phyloP scores from a whole-genome alignment of 2,329 filamentous ascomycete species.

The Neofusicoccum laricinum region DNA sequence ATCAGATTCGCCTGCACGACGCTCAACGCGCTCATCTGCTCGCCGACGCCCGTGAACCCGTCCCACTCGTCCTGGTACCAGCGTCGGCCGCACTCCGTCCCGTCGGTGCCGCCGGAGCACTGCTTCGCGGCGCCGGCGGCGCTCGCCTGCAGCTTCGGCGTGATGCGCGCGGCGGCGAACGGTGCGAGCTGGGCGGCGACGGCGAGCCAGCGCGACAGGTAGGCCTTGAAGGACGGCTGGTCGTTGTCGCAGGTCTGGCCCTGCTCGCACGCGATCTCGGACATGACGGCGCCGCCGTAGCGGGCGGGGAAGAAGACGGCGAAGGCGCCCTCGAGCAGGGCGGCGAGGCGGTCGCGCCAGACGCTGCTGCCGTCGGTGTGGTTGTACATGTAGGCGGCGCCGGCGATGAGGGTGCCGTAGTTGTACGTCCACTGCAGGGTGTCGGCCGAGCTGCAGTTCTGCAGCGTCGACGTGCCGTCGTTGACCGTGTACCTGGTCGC shows the following conservation, averaged over 20 bases:
- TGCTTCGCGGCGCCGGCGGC: slow-evolving; percentile 54
- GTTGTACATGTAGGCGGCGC: slow-evolving; percentile 39
- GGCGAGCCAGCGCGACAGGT: slow-evolving; percentile 49
- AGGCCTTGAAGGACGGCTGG: slow-evolving; percentile 46
- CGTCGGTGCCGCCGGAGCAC: slow-evolving; percentile 47
- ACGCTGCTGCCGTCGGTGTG: slow-evolving; percentile 34
- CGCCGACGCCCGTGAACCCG: slow-evolving; percentile 50
- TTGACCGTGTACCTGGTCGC: slow-evolving; percentile 25
- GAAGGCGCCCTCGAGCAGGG: slow-evolving; percentile 30
- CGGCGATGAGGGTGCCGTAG: slow-evolving; percentile 35
- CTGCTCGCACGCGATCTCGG: slow-evolving; percentile 42
- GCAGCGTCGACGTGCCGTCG: slow-evolving; percentile 24
- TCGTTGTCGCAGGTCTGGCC: slow-evolving; percentile 42
- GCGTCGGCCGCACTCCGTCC: slow-evolving; percentile 42
- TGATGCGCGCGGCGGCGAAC: slow-evolving; percentile 50
- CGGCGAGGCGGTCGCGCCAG: slow-evolving; percentile 30
- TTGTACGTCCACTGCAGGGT: slow-evolving; percentile 36
- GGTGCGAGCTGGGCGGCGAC: slow-evolving; percentile 57
- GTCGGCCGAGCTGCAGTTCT: slow-evolving; percentile 30
- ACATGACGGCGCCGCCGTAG: slow-evolving; percentile 38
- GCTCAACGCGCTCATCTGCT: slow-evolving; percentile 57
- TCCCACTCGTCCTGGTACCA: slow-evolving; percentile 45
- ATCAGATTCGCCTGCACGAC: slow-evolving; percentile 48
- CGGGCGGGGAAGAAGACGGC: slow-evolving; percentile 40
- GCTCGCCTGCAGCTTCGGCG: slow-evolving; percentile 52